Conservation (phyloP, 495 filamentous ascomycete genomes). For the Penicillium antarcticum region DNA sequence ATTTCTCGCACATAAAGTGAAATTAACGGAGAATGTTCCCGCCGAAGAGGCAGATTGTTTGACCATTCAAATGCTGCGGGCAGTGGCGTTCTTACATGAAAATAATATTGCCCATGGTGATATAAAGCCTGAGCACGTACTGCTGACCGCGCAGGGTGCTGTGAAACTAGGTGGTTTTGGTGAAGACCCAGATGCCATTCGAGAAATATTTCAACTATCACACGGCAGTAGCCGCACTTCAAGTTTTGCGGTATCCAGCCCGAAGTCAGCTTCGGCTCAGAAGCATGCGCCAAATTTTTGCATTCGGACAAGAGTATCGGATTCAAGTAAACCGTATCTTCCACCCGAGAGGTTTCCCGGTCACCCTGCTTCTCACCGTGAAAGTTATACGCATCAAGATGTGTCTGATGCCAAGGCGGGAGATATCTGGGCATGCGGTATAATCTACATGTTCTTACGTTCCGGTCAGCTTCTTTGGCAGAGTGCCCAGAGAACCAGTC, state of each 20-base stretch:
- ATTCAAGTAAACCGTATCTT: slow-evolving; percentile 10
- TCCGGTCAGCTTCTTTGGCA: slow-evolving; percentile 15
- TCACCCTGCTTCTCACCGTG: background rate
- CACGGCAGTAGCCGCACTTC: background rate
- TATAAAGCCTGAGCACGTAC: slow-evolving; percentile 58
- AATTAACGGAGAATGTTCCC: background rate
- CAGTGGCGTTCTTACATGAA: slow-evolving; percentile 51
- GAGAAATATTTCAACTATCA: slow-evolving; percentile 1
- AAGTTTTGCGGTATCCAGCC: background rate
- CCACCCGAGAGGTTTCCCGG: slow-evolving; percentile 9
- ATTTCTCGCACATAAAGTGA: slow-evolving; percentile 5
- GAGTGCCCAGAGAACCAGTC: background rate
- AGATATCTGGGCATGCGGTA: slow-evolving; percentile 22
- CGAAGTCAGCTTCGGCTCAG: background rate
- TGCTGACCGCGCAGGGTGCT: slow-evolving; percentile 34
- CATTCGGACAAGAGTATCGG: background rate
- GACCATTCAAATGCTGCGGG: slow-evolving; percentile 51
- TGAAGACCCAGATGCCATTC: slow-evolving; percentile 4
- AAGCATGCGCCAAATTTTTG: background rate
- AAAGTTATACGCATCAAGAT: background rate
- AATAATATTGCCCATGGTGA: slow-evolving; percentile 53
- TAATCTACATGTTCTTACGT: slow-evolving; percentile 15
- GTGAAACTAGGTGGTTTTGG: slow-evolving; percentile 9
- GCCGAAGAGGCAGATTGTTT: slow-evolving; percentile 20
- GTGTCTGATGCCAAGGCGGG: slow-evolving; percentile 5